Evolutionary conservation across 495 filamentous ascomycete genomes (phyloP), one percentile per base, ranked within the genome.

Genomic region (Podospora pseudopauciseta): DNA sequence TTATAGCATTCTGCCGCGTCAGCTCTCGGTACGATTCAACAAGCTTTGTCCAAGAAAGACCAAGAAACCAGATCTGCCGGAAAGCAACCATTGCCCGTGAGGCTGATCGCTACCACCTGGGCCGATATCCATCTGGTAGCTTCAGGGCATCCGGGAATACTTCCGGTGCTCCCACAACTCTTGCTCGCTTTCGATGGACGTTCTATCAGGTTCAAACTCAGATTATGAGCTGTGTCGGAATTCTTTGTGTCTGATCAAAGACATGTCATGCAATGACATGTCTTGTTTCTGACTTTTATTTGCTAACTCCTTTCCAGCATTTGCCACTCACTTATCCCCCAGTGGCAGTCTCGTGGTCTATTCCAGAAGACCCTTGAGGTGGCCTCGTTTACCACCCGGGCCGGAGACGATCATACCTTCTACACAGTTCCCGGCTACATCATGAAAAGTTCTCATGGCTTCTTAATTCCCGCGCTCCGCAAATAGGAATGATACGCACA

Each of bases 21-120:
- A 68, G 53, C 53, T 66, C 53, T 64, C 39, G 70, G 60, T 39
- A 49, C 68, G 23, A 68, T 19, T 71, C 68, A 68, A 69, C 74
- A 72, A 76, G 69, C 67, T 64, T 67, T 71, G 44, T 6, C n/a
- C 15, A 61, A 26, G 55, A 39, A 27, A 34, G 39, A 20, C 55
- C 55, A 44, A 66, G 59, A 26, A 26, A n/a, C 57, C 70, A 76
- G 69, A 76, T 77, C 75, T 76, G 69, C 72, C 75, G 71, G 75
- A 62, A 76, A 73, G 69, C 70, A 67, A 74, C 67, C 64, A 58
- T 58, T n/a, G n/a, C 55, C 55, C 27, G 59, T 49, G 39, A 27
- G 19, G 19, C 19, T 59, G 56, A 59, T 27, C 56, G 56, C 26
- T 20, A 59, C 56, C 56, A 59, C 26, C 19, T 20, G 19, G 19